Evolutionary conservation across 2,329 filamentous ascomycete species (phyloP).

Genomic region (Chaetomiaceae sp.): DNA sequence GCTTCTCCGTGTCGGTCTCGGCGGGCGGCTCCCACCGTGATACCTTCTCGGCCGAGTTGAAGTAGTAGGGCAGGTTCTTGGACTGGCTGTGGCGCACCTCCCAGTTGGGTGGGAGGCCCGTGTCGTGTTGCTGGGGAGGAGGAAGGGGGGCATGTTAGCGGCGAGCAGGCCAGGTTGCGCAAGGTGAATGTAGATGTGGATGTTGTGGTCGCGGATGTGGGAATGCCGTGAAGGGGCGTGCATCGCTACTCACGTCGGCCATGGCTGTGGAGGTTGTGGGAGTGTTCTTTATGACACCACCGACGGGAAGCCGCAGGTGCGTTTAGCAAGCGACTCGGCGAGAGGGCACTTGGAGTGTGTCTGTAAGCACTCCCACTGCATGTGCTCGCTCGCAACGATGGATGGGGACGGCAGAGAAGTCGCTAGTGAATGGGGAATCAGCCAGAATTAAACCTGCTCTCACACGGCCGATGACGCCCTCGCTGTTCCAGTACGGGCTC

Average conservation of each 20-base stretch:
- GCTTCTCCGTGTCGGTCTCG: slow-evolving; percentile 81
- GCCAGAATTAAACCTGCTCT: neutral
- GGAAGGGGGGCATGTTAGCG: neutral
- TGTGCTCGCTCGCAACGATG: too few species aligned
- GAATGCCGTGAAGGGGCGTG: too few species aligned
- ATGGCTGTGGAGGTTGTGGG: slow-evolving; percentile 1
- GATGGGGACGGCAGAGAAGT: neutral
- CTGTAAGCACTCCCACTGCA: too few species aligned
- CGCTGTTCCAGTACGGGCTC: neutral
- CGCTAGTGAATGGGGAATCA: too few species aligned
- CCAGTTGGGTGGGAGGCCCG: slow-evolving; percentile 80
- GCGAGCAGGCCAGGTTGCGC: too few species aligned
- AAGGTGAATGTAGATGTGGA: neutral
- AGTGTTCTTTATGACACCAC: too few species aligned
- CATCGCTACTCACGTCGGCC: slow-evolving; percentile 13
- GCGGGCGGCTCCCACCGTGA: slow-evolving; percentile 92
- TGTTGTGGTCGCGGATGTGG: neutral
- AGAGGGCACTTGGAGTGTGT: too few species aligned
- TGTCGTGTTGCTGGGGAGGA: slow-evolving; percentile 39
- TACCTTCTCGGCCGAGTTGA: slow-evolving; percentile 78
- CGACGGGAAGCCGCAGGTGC: too few species aligned
- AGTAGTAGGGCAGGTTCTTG: slow-evolving; percentile 98
- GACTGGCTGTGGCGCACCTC: slow-evolving; percentile 97
- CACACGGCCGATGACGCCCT: slow-evolving; percentile 1
- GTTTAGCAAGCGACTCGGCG: too few species aligned